These are phyloP conservation scores for Dillenia turbinata DNA, from an alignment of 164 flowering plant genomes.

Conservation along the genomic window DNA sequence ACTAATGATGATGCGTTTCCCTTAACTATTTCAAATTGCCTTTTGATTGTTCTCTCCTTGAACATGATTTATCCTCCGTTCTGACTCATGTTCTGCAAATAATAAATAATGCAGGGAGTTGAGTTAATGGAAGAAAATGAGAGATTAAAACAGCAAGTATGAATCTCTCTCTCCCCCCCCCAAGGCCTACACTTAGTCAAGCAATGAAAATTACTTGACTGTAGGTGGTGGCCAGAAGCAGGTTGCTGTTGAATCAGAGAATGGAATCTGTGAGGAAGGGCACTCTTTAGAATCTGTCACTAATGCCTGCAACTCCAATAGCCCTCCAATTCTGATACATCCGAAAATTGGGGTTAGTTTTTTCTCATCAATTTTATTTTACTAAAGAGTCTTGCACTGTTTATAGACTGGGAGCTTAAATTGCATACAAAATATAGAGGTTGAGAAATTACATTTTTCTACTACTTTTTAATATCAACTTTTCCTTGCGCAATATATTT, in stretches of 20 bases:
- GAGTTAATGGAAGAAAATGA: conserved; percentile 69
- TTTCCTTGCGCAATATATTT: too few species aligned
- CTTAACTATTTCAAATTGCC: too few species aligned
- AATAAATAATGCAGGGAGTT: conserved; percentile 39
- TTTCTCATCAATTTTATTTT: not conserved
- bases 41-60: too few species aligned
- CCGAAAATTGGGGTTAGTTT: conserved; percentile 61
- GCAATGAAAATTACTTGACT: not conserved
- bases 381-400: not conserved
- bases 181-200: not conserved
- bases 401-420: not conserved
- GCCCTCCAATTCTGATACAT: conserved; percentile 53
- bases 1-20: too few species aligned
- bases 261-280: conserved; percentile 55
- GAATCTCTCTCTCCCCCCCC: conserved; percentile 1
- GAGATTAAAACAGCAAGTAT: conserved; percentile 51
- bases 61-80: too few species aligned
- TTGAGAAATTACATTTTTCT: too few species aligned
- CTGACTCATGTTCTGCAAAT: too few species aligned
- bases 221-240: conserved; percentile 33
- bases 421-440: not conserved
- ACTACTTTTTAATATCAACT: too few species aligned
- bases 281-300: conserved; percentile 47
- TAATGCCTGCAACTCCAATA: conserved; percentile 17
- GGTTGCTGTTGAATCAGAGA: conserved; percentile 35